phyloP scores from a whole-genome alignment of 192 early-diverging fungal species.

The Rhizophagus sp. region DNA sequence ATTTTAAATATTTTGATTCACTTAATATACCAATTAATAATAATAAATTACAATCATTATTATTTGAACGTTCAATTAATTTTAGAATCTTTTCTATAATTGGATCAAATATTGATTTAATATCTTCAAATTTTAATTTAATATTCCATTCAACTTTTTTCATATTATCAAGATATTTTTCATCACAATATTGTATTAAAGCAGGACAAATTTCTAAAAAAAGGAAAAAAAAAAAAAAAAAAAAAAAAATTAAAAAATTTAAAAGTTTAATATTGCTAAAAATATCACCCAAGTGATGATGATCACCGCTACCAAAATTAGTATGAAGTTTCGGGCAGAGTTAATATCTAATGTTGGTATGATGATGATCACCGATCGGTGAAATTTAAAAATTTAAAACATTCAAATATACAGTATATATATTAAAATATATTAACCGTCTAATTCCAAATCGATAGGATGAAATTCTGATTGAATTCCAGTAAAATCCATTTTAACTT shows the following conservation, averaged over 20 bases:
- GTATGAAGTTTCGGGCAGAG: too few relatives aligned
- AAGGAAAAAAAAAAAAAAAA: not conserved
- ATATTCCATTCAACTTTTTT: not conserved
- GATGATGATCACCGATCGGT: too few relatives aligned
- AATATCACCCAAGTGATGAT: not conserved
- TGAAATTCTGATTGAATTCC: not conserved
- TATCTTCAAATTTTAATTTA: not conserved
- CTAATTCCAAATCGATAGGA: not conserved
- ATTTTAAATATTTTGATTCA: conserved; percentile 54
- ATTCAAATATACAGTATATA: too few relatives aligned
- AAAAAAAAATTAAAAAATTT: too few relatives aligned
- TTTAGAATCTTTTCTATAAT: conserved; percentile 56
- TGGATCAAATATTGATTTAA: conserved; percentile 48
- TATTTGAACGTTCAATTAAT: conserved; percentile 36
- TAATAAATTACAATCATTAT: conserved; percentile 42
- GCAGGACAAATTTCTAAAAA: not conserved
- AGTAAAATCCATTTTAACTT: not conserved
- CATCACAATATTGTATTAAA: not conserved
- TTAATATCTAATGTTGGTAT: too few relatives aligned
- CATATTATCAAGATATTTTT: not conserved
- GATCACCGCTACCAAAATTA: too few relatives aligned
- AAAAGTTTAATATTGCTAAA: too few relatives aligned
- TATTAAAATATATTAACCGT: not conserved
- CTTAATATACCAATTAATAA: conserved; percentile 59
- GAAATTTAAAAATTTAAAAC: too few relatives aligned